Evolutionary conservation across 1,284 basidiomycete species (phyloP).

Genomic region (Vanrija sp.): DNA sequence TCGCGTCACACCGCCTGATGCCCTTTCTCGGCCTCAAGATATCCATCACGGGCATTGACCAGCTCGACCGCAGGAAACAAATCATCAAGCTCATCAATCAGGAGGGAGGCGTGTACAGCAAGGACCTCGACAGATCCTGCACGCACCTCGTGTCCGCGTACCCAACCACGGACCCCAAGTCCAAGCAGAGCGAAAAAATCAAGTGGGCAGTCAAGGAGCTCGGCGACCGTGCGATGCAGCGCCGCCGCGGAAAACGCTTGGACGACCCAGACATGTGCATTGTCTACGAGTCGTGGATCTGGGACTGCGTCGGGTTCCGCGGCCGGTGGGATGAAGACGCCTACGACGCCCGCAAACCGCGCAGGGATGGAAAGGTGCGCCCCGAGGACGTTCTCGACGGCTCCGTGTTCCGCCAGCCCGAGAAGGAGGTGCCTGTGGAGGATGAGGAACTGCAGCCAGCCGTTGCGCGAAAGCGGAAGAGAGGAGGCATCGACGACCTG

Average conservation of each 20-base stretch:
- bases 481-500: constrained; percentile 25
- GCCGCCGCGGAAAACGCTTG: constrained; percentile 28
- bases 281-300: constrained; percentile 47
- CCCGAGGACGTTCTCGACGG: constrained; percentile 34
- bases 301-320: constrained; percentile 45
- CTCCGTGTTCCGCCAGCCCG: constrained; percentile 6
- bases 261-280: constrained; percentile 36
- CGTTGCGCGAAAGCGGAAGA: constrained; percentile 29
- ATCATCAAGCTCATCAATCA: constrained; percentile 33
- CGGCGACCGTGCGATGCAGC: constrained; percentile 22
- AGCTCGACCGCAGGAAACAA: constrained; percentile 40
- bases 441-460: constrained; percentile 28
- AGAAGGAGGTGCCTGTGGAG: constrained; percentile 9
- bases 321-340: constrained; percentile 44
- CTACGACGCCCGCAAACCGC: constrained; percentile 41
- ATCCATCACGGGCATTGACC: constrained; percentile 39
- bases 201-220: constrained; percentile 42
- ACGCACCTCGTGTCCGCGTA: constrained; percentile 44
- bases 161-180: constrained; percentile 29
- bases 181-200: constrained; percentile 39
- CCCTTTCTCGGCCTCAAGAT: constrained; percentile 40
- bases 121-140: constrained; percentile 42
- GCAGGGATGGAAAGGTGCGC: constrained; percentile 23
- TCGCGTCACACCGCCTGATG: constrained; percentile 26
- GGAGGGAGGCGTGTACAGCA: constrained; percentile 42